Evolutionary conservation across 1,139 yeast genomes (phyloP), one percentile per base, ranked within the genome.

Genomic region (Diutina catenulata): DNA sequence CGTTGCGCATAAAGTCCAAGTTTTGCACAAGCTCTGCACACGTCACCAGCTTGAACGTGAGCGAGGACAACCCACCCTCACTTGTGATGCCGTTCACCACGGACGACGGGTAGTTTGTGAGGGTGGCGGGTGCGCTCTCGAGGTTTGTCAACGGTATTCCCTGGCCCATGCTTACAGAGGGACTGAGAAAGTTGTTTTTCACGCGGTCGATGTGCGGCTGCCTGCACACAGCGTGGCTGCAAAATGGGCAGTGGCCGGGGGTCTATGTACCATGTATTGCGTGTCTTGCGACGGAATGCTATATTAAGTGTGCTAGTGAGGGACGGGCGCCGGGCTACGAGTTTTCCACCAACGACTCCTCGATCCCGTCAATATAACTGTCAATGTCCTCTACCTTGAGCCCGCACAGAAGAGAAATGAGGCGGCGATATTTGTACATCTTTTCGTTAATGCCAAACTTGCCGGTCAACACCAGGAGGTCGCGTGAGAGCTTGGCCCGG

Each of bases 381-480:
- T 86, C 95, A 42, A 88, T 80, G 45, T 82, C 91, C 42, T 83
- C 94, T 24, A 78, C 68, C 41, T 76, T 74, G 42, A 86, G 69
- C 3, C 86, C 94, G 49, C 96, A 86, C 42, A 93, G 80, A 43
- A 79, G 70, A 38, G 95, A 78, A 36, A 91, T 78, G 45, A 91
- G 66, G 50, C 76, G 76, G 47, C 94, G 70, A 60, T 87, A 88
- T 51, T 84, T 81, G 53, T 77, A 74, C 74, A 87, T 77, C 55
- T 81, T 83, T 15, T 52, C 50, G 47, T 64, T 68, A 40, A 66
- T 56, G 3, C 70, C 71, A 47, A 54, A 63, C 41, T 56, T 62
- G 37, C 68, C 57, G 19, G 62, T 56, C 5, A 55, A 45, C 7
- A 65, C 53, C 25, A 74, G 60, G 21, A 56, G 50, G 26, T 52